Conservation (phyloP, 2,329 filamentous ascomycete species). For the Pseudocercospora pini-densiflorae region DNA sequence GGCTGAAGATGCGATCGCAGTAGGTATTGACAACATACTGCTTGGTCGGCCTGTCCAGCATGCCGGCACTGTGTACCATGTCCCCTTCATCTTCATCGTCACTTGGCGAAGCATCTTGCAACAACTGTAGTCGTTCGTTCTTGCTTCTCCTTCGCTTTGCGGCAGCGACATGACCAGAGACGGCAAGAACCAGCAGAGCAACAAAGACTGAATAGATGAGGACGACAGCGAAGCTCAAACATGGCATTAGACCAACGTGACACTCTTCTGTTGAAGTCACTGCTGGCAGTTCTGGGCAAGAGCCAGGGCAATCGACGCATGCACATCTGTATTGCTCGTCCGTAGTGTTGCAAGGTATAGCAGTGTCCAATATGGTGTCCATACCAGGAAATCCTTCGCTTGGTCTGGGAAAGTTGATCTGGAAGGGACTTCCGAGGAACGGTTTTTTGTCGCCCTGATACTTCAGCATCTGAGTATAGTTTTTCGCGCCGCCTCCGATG, state of each 20-base stretch:
- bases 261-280: constrained; percentile 74
- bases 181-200: constrained; percentile 65
- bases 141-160: constrained; percentile 73
- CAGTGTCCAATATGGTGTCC: constrained; percentile 69
- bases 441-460: constrained; percentile 92
- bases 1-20: constrained; percentile 79
- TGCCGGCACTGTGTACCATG: constrained; percentile 73
- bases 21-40: constrained; percentile 83
- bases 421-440: constrained; percentile 87
- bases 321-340: constrained; percentile 87
- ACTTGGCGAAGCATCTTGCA: constrained; percentile 81
- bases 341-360: constrained; percentile 88
- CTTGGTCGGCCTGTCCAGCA: constrained; percentile 77
- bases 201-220: constrained; percentile 81
- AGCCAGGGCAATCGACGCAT: constrained; percentile 87
- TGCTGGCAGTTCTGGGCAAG: constrained; percentile 81
- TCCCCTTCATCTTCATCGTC: constrained; percentile 96
- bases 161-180: constrained; percentile 77
- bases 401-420: constrained; percentile 85
- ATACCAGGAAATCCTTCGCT: constrained; percentile 70
- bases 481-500: constrained; percentile 92
- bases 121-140: constrained; percentile 79
- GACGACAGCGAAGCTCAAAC: constrained; percentile 90
- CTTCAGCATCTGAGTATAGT: constrained; percentile 83
- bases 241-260: constrained; percentile 85